Base-by-base conservation (phyloP, 495 filamentous ascomycete genomes). In the Penicillium egyptiacum region DNA sequence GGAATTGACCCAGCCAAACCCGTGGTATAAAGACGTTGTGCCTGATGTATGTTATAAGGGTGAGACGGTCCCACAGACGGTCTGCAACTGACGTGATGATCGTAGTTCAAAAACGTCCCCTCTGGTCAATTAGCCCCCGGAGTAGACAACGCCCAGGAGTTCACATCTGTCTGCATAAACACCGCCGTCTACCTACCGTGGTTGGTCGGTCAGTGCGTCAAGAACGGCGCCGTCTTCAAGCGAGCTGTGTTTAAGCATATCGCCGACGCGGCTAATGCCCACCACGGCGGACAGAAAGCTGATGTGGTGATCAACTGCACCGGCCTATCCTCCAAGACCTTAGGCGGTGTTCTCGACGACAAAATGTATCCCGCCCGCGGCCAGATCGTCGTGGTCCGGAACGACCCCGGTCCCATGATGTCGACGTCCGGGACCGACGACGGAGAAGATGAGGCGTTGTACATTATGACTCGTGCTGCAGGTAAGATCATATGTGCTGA, bases 101-200 rank as follows among this genome's bases (percentile, higher is more conserved):
- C 12, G 7, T 49, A 83, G 80, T 83, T 89, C 71, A 77, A 79
- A 53, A 70, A 81, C 44, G 61, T 96, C 0, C 64, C 78, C 8
- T 58, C 76, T 51, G 68, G 76, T 0, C 71, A 87, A 37, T 72
- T 96, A 8, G 81, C 81, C 0, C 54, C 68, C 1, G 86, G 80
- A 7, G 81, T 84, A 37, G 84, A 90, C 53, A 86, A 84, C n/a
- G 93, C 80, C 5, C 88, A 83, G 44, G 73, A 79, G 40, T 96
- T 92, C 69, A 89, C 81, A 6, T 92, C 88, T 0, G 87, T 96
- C 35, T 97, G 92, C 72, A 93, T 98, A 67, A 97, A 98, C 75
- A 86, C 88, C 0, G 84, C 89, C 46, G 60, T 96, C 46, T 97
- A 97, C 75, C 82, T 96, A 16, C 85, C 89, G 1, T 97, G 88